These are phyloP conservation scores for Wallacemonas sp. DNA, from an alignment of 208 protist species.

Conservation along the genomic window DNA sequence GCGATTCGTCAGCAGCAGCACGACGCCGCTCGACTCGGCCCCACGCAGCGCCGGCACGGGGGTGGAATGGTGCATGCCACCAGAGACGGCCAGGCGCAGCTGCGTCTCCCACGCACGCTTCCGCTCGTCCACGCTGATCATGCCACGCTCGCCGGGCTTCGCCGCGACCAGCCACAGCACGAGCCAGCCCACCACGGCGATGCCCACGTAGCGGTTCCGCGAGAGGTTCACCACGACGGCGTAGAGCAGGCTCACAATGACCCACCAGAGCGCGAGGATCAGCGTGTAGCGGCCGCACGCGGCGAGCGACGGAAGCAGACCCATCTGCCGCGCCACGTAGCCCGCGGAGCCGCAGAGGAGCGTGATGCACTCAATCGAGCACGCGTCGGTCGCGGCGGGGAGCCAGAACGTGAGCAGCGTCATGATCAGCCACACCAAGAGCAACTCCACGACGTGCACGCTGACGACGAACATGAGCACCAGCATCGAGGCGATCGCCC, in stretches of 20 bases:
- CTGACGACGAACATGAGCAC: conserved; percentile 78
- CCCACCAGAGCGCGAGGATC: conserved; percentile 68
- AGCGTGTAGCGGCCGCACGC: conserved; percentile 44
- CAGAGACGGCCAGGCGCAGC: neutral
- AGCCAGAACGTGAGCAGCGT: conserved; percentile 79
- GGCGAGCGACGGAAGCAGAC: conserved; percentile 23
- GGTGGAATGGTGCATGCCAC: neutral
- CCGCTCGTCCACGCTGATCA: neutral
- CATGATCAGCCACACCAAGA: conserved; percentile 82
- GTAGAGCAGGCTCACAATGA: conserved; percentile 50
- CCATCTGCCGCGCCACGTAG: conserved; percentile 51
- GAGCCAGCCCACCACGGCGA: conserved; percentile 31
- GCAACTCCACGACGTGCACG: conserved; percentile 87
- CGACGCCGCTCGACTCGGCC: conserved; percentile 3
- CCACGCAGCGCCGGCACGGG: neutral
- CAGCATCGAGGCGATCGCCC: conserved; percentile 52
- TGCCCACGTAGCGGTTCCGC: conserved; percentile 57
- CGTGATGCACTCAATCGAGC: conserved; percentile 65
- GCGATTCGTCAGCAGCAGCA: conserved; percentile 14
- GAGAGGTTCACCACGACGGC: conserved; percentile 44
- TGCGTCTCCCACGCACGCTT: conserved; percentile 8
- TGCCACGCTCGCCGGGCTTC: neutral
- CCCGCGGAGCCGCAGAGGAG: conserved; percentile 46
- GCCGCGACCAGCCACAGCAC: conserved; percentile 26
- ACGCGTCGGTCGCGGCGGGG: conserved; percentile 82